phyloP scores from a whole-genome alignment of 169 alveolate genomes.

The Plasmodium berghei region DNA sequence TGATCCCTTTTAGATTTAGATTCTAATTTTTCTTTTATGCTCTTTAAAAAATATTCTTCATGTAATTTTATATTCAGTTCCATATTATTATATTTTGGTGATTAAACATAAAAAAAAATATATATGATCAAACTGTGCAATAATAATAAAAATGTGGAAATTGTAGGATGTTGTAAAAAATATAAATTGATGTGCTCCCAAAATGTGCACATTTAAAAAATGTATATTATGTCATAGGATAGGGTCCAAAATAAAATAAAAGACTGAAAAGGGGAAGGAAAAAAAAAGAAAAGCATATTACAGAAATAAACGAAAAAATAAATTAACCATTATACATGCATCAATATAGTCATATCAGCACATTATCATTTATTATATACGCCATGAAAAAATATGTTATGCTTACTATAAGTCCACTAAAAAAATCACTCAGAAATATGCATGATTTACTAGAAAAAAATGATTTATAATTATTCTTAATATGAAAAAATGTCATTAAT shows the following conservation, averaged over 20 bases:
- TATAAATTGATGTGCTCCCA: neutral
- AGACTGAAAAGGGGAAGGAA: conserved; percentile 33
- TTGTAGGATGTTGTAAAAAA: neutral
- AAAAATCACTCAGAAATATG: conserved; percentile 29
- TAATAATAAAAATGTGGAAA: neutral
- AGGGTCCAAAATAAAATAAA: conserved; percentile 71
- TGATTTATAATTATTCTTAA: conserved; percentile 21
- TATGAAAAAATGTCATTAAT: conserved; percentile 58
- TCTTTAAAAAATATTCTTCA: conserved; percentile 56
- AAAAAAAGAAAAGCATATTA: neutral
- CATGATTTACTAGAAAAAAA: conserved; percentile 50
- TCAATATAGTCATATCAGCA: too few species aligned
- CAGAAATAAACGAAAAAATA: neutral
- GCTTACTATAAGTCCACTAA: conserved; percentile 72
- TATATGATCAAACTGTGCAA: neutral
- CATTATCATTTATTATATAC: too few species aligned
- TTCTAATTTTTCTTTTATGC: conserved; percentile 36
- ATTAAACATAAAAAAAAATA: neutral
- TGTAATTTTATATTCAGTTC: conserved; percentile 34
- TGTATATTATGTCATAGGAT: conserved; percentile 63
- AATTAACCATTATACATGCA: neutral
- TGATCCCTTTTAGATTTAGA: neutral
- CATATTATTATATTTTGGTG: neutral
- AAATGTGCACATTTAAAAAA: conserved; percentile 21
- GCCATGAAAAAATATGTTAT: neutral